Conservation (phyloP, 768 basidiomycete species). For the Kwoniella botswanensis region DNA sequence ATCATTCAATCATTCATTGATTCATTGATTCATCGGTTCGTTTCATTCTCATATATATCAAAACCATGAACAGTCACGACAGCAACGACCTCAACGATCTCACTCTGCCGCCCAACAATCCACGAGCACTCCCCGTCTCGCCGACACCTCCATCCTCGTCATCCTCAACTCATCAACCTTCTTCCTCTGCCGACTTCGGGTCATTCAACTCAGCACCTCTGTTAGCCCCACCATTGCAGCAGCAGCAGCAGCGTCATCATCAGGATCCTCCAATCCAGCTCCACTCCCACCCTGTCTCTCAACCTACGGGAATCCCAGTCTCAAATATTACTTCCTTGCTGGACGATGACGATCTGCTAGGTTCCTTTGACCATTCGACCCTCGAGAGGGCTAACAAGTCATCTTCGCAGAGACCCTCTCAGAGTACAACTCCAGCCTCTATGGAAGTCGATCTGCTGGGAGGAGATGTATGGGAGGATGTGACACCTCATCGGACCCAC, state of each 20-base stretch:
- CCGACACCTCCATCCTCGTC: background rate
- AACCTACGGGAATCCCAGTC: background rate
- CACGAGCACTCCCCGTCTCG: background rate
- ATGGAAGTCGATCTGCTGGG: conserved; percentile 24
- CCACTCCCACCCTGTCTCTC: background rate
- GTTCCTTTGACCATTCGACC: conserved; percentile 22
- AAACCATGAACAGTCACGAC: background rate
- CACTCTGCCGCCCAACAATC: background rate
- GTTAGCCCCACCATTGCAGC: background rate
- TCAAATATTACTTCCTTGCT: conserved; percentile 6
- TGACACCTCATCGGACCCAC: background rate
- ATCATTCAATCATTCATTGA: background rate
- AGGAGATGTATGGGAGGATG: conserved; percentile 30
- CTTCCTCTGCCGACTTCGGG: conserved; percentile 39
- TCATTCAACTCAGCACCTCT: conserved; percentile 33
- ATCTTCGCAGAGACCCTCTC: background rate
- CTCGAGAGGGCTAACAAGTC: background rate
- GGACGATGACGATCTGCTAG: conserved; percentile 41
- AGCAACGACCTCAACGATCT: background rate
- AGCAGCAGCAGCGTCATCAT: background rate
- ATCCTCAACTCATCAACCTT: conserved; percentile 3
- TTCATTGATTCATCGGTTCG: background rate
- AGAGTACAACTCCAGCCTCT: background rate
- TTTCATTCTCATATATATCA: background rate
- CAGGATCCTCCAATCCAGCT: background rate